Evolutionary conservation across 495 filamentous ascomycete genomes (phyloP).

Genomic region (Friedmanniomyces simplex): DNA sequence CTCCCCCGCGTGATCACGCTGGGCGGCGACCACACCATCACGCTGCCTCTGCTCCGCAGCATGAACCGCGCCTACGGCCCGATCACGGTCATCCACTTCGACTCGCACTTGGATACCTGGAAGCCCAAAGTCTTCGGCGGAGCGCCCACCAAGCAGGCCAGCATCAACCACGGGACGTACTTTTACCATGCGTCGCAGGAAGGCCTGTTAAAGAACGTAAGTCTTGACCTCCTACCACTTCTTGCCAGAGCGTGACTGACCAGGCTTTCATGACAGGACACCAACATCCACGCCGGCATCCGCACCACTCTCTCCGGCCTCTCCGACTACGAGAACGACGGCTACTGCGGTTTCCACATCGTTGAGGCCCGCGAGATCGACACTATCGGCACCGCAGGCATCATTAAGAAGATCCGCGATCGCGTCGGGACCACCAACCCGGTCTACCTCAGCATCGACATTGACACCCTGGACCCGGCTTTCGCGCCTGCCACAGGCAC

Average conservation of each 20-base stretch:
- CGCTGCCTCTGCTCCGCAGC: slow-evolving; percentile 45
- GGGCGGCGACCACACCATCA: slow-evolving; percentile 53
- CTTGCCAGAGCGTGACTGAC: no score
- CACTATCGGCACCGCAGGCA: slow-evolving; percentile 56
- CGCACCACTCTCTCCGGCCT: slow-evolving; percentile 63
- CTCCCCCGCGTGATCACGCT: slow-evolving; percentile 37
- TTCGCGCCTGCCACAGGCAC: slow-evolving; percentile 80
- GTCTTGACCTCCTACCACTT: not conserved
- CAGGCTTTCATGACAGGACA: slow-evolving; percentile 33
- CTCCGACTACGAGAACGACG: slow-evolving; percentile 58
- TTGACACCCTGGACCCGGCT: slow-evolving; percentile 79
- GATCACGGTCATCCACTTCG: slow-evolving; percentile 37
- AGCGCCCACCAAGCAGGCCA: slow-evolving; percentile 50
- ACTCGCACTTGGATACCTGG: slow-evolving; percentile 48
- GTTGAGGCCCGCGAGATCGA: slow-evolving; percentile 79
- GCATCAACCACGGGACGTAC: slow-evolving; percentile 79
- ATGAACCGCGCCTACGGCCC: slow-evolving; percentile 35
- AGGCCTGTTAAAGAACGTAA: slow-evolving; percentile 58
- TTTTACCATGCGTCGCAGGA: slow-evolving; percentile 60
- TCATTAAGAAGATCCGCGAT: slow-evolving; percentile 64
- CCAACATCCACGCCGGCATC: slow-evolving; percentile 79
- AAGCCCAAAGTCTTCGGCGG: slow-evolving; percentile 57
- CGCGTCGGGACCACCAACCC: slow-evolving; percentile 61
- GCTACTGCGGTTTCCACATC: slow-evolving; percentile 70
- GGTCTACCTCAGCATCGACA: slow-evolving; percentile 80